Base-by-base conservation (phyloP, 805 yeast species). In the Tetrapisispora arboricola region DNA sequence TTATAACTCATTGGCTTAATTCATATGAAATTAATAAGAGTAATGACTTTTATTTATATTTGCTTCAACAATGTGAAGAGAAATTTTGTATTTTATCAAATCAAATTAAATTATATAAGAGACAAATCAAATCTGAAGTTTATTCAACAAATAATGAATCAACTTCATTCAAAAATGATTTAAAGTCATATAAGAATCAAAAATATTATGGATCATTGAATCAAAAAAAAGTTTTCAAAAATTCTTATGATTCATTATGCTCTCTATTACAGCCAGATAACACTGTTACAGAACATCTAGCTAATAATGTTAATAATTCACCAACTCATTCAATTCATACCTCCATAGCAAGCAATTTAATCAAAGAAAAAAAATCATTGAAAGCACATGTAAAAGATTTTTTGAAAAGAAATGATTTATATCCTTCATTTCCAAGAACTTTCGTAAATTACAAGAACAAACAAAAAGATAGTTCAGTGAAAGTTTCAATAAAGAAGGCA, bases 1-100 rank as follows among this genome's bases (percentile, higher is more conserved):
- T 61, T 36, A 49, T 61, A 16, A 50, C 57, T 24, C 49, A 54
- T 32, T 61, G 66, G 66, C 30, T 60, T 11, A 50, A 58, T n/a
- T 47, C 44, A 3, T 52, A 48, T 17, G 57, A 61, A 45, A 40
- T 59, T 16, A 44, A 46, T 12, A 60, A 60, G 35, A 54, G 62
- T 32, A 57, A 61, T 37, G 58, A 50, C 19, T 61, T 61, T 41
- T 61, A 60, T 28, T 40, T 49, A 15, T 56, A 61, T 60, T 48
- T 57, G 37, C 38, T 58, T 26, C 49, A 52, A 19, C 54, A 57
- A 35, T 54, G 53, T 25, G 47, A 42, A 26, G 46, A 49, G 25
- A 56, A 55, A 38, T 58, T 43, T 34, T 33, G 41, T 12, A 45
- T 46, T 3, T 39, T 60, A 36, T 44, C 53, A 33, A 40, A 48